Conservation (phyloP, 768 basidiomycete species). For the Boletus barrowsii region DNA sequence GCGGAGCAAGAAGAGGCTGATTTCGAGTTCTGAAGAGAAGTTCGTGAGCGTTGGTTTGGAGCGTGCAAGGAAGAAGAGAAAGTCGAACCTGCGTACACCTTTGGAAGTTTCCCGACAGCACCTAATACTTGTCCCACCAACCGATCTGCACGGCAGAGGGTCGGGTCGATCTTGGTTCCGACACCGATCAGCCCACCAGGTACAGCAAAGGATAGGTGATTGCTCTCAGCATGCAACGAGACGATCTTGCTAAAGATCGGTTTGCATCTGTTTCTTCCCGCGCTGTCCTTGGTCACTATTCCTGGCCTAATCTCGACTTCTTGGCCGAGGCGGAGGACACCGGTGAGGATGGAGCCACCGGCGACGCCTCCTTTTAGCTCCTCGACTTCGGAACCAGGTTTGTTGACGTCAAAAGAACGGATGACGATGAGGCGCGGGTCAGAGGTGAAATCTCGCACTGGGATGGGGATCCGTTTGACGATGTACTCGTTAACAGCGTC, state of each 20-base stretch:
- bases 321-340: constrained; percentile 84
- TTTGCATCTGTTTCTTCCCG: constrained; percentile 86
- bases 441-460: constrained; percentile 87
- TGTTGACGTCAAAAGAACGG: constrained; percentile 99
- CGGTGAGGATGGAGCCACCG: constrained; percentile 92
- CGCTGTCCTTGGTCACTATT: constrained; percentile 91
- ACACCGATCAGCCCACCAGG: constrained; percentile 99
- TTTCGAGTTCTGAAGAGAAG: constrained; percentile 68
- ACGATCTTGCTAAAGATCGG: constrained; percentile 92
- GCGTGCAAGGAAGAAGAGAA: background rate
- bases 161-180: constrained; percentile 94
- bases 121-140: constrained; percentile 96
- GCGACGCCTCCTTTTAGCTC: constrained; percentile 98
- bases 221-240: constrained; percentile 92
- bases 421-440: constrained; percentile 96
- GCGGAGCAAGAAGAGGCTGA: constrained; percentile 91
- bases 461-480: constrained; percentile 93
- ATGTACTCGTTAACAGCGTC: constrained; percentile 99
- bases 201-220: constrained; percentile 90
- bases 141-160: constrained; percentile 94
- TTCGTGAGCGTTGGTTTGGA: too few species aligned
- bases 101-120: constrained; percentile 89
- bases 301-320: constrained; percentile 98
- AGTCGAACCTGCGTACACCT: constrained; percentile 77
- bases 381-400: constrained; percentile 94